A percentile compares a stretch with the other conserved stretches of the same genome.
phyloP scores from a whole-genome alignment of 805 yeast species.

The Maudiozyma pseudohumilis region DNA sequence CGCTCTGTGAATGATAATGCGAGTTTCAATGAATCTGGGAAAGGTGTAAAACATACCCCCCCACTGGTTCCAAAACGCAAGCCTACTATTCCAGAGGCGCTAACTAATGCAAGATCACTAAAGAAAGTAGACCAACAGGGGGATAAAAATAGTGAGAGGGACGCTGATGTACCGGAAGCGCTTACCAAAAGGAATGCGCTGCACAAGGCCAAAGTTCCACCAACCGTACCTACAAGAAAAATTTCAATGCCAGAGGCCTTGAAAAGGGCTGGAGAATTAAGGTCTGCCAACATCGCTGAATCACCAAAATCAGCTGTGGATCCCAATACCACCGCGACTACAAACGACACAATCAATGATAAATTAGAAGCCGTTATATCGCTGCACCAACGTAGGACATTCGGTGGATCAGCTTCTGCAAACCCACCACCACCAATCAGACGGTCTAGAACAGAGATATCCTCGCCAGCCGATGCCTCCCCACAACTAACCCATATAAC shows the following conservation, averaged over 20 bases:
- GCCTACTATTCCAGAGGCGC: slow-evolving; percentile 17
- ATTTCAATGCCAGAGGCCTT: slow-evolving; percentile 25
- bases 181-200: slow-evolving; percentile 8
- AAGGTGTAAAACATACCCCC: background rate
- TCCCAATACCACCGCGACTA: background rate
- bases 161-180: slow-evolving; percentile 11
- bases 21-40: background rate
- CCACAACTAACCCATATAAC: slow-evolving; percentile 20
- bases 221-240: slow-evolving; percentile 21
- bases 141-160: background rate
- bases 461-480: slow-evolving; percentile 1
- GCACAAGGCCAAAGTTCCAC: slow-evolving; percentile 11
- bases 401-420: background rate
- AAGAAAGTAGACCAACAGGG: slow-evolving; percentile 1
- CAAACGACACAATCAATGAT: background rate
- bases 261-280: slow-evolving; percentile 14
- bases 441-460: background rate
- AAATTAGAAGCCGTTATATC: background rate
- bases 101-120: slow-evolving; percentile 6
- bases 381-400: background rate
- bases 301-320: background rate
- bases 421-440: background rate
- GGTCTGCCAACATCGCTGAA: slow-evolving; percentile 1
- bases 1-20: slow-evolving; percentile 7
- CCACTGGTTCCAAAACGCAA: slow-evolving; percentile 7